Base-by-base conservation (phyloP, 495 filamentous ascomycete species). In the Penicillium simplicissimum region DNA sequence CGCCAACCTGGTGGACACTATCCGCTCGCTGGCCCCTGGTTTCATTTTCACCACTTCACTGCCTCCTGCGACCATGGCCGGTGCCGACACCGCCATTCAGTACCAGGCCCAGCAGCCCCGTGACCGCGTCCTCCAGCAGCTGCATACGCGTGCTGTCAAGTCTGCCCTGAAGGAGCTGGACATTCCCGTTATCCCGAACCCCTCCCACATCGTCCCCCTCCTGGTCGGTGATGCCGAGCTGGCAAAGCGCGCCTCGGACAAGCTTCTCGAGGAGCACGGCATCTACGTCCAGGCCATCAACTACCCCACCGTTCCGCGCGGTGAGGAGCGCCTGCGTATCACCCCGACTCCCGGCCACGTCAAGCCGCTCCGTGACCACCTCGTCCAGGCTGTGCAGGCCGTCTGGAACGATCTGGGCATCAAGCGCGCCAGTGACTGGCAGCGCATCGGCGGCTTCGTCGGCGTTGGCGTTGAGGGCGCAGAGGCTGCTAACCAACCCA, bases 271-370 rank as follows among this genome's bases (percentile, higher is more conserved):
- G 61, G 86, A 95, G 59, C 88, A 95, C 75, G 86, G 86, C 49
- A 98, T 98, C 74, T 98, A 98, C 70, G 95, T 98, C 14, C 95
- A 98, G 76, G 91, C 91, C 58, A 98, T 98, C 83, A 98, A 98
- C 79, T 98, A 98, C 77, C 95, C 95, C 8, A 98, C 95, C 56
- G 95, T 98, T 1, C 95, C 95, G 1, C 90, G 94, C 6, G 95
- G 95, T 14, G 91, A 98, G 78, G 95, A 98, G 77, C 89, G 95
- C 34, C 84, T 98, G 53, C 88, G 95, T 64, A 90, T 98, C 73
- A 98, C 95, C 8, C 95, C 95, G 0, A 98, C 95, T 10, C 95
- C 95, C 0, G 95, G 95, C 36, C 95, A 98, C 71, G 86, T 85
- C 54, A 87, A 87, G 71, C 81, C 89, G 62, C 92, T 87, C 72